Conservation (phyloP, 2,329 filamentous ascomycete genomes). For the Basipetospora chlamydospora region DNA sequence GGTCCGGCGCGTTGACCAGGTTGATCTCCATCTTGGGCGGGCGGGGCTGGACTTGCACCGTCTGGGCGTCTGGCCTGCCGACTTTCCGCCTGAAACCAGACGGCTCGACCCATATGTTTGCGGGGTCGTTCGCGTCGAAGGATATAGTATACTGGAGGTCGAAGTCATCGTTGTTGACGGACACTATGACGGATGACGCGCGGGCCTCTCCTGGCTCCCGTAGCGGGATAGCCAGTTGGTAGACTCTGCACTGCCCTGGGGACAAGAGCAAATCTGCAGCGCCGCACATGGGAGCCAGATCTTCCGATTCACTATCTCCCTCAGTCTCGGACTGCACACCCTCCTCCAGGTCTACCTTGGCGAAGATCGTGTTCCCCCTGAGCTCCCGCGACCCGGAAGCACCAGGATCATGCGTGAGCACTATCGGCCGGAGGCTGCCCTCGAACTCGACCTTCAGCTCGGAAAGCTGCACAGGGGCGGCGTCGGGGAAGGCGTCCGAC, state of each 20-base stretch:
- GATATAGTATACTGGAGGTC: constrained; percentile 50
- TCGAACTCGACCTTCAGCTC: constrained; percentile 40
- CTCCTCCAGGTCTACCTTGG: constrained; percentile 14
- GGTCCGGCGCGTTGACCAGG: constrained; percentile 44
- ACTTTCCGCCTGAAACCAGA: constrained; percentile 28
- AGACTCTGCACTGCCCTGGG: constrained; percentile 54
- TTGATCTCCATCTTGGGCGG: constrained; percentile 81
- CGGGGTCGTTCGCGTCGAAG: constrained; percentile 26
- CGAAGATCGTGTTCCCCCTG: constrained; percentile 12
- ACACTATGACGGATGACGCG: constrained; percentile 48
- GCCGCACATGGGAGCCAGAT: constrained; percentile 5
- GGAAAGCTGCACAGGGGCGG: constrained; percentile 35
- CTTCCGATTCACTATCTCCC: constrained; percentile 10
- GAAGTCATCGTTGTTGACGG: constrained; percentile 50
- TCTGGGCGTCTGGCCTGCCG: constrained; percentile 32
- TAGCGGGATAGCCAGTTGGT: constrained; percentile 57
- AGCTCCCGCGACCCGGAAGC: constrained; percentile 7
- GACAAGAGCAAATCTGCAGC: constrained; percentile 10
- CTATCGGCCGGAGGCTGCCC: constrained; percentile 41
- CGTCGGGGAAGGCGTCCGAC: constrained; percentile 38
- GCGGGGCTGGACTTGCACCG: constrained; percentile 65
- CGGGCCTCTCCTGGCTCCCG: constrained; percentile 69
- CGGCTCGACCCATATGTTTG: constrained; percentile 35
- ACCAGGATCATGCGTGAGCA: constrained; percentile 28
- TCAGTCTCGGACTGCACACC: constrained; percentile 11